These are phyloP conservation scores for Dioscorea zingiberensis DNA, from an alignment of 106 monocot species.

Conservation along the genomic window DNA sequence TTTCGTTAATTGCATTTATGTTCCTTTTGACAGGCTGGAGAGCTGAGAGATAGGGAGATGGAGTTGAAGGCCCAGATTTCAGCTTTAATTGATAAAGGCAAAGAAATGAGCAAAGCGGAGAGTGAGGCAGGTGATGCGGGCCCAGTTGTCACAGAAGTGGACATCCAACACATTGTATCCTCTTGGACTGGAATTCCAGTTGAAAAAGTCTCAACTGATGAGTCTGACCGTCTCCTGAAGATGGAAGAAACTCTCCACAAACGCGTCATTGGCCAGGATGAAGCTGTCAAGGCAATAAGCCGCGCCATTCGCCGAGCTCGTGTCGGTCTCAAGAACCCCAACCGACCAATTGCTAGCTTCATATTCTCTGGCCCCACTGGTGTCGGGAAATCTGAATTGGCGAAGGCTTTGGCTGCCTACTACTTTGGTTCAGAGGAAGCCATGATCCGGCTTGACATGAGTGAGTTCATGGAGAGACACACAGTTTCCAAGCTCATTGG, in stretches of 20 bases:
- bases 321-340: constrained; percentile 68
- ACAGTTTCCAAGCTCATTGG: constrained; percentile 72
- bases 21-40: constrained; percentile 41
- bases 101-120: constrained; percentile 66
- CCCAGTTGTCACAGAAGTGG: constrained; percentile 51
- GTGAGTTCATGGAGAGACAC: constrained; percentile 83
- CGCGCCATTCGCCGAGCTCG: constrained; percentile 74
- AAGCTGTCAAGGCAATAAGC: constrained; percentile 71
- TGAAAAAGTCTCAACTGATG: constrained; percentile 68
- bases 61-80: constrained; percentile 59
- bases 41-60: constrained; percentile 62
- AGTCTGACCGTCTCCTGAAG: constrained; percentile 65
- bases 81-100: constrained; percentile 58
- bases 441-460: constrained; percentile 80
- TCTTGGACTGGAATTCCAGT: constrained; percentile 76
- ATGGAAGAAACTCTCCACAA: constrained; percentile 77
- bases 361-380: constrained; percentile 77
- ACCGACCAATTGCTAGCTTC: constrained; percentile 73
- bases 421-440: constrained; percentile 76
- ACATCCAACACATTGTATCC: constrained; percentile 74
- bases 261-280: constrained; percentile 73
- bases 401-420: constrained; percentile 67
- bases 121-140: constrained; percentile 43
- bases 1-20: too few species aligned
- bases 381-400: constrained; percentile 74